These are phyloP conservation scores for Phylloporus sp. DNA, from an alignment of 768 basidiomycete genomes.

Conservation along the genomic window DNA sequence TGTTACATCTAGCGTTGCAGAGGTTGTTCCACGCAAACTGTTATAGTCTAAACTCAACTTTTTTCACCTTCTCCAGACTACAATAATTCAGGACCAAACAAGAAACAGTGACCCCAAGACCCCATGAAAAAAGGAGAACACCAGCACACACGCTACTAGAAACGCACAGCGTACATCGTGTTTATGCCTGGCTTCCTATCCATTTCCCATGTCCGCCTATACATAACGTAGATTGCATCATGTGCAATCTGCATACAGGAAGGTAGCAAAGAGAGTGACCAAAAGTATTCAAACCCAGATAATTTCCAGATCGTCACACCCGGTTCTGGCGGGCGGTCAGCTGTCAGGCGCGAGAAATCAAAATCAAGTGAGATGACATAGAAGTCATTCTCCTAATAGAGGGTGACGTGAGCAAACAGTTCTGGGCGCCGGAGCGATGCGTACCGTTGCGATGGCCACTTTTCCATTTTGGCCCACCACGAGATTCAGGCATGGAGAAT, in stretches of 20 bases:
- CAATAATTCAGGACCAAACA: too few species aligned
- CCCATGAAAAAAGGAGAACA: too few species aligned
- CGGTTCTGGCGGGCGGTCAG: conserved; percentile 33
- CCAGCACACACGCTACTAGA: too few species aligned
- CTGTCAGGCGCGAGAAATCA: conserved; percentile 14
- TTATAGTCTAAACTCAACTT: too few species aligned
- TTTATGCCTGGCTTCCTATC: background rate
- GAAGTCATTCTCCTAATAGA: conserved; percentile 17
- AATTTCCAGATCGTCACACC: conserved; percentile 21
- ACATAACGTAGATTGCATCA: conserved; percentile 48
- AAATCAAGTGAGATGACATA: conserved; percentile 25
- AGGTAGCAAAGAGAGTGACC: conserved; percentile 23
- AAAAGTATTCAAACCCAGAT: conserved; percentile 8
- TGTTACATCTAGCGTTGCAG: too few species aligned
- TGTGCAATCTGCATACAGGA: conserved; percentile 57
- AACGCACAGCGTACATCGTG: background rate
- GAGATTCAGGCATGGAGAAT: too few species aligned
- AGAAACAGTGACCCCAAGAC: too few species aligned
- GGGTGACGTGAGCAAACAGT: background rate
- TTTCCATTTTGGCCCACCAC: too few species aligned
- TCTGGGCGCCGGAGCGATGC: too few species aligned
- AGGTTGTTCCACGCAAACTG: too few species aligned
- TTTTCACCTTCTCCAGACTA: too few species aligned
- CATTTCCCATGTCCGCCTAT: conserved; percentile 7
- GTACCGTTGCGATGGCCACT: conserved; percentile 47